Conservation (phyloP, 1,139 yeast species). For the Taphrina wiesneri region DNA sequence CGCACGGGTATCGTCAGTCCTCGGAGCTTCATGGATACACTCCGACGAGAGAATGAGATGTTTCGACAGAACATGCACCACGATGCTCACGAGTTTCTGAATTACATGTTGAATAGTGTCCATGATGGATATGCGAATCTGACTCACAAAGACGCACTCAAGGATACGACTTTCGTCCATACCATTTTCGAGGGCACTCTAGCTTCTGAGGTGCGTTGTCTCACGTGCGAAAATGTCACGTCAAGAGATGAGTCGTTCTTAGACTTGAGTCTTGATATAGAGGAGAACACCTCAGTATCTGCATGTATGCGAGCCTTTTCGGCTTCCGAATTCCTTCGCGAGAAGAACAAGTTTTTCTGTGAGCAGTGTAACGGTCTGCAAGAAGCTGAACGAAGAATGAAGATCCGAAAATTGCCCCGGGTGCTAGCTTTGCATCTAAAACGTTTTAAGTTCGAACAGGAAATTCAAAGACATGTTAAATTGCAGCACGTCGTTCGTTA, state of each 20-base stretch:
- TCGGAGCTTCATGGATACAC: constrained; percentile 63
- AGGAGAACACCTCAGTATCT: constrained; percentile 71
- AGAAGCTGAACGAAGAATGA: constrained; percentile 93
- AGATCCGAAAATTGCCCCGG: constrained; percentile 73
- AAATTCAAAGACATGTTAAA: constrained; percentile 76
- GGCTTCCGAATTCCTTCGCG: constrained; percentile 79
- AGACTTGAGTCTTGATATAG: constrained; percentile 83
- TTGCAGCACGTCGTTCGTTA: constrained; percentile 82
- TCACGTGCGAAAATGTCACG: constrained; percentile 85
- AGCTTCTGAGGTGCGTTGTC: constrained; percentile 84
- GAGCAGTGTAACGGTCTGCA: constrained; percentile 87
- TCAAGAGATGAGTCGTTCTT: constrained; percentile 81
- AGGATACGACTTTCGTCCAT: constrained; percentile 49
- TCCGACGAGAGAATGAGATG: constrained; percentile 66
- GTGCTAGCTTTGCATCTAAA: constrained; percentile 80
- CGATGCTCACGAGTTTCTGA: constrained; percentile 95
- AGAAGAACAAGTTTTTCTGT: constrained; percentile 88
- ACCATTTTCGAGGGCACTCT: constrained; percentile 79
- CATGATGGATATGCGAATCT: constrained; percentile 63
- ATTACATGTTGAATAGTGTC: constrained; percentile 77
- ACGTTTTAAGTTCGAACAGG: constrained; percentile 87
- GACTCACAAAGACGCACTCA: constrained; percentile 34
- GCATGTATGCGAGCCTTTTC: constrained; percentile 77
- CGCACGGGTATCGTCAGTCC: constrained; percentile 87
- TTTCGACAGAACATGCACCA: constrained; percentile 94